phyloP scores from a whole-genome alignment of 2,329 filamentous ascomycete genomes.

The Sphaerulina vaccinii region DNA sequence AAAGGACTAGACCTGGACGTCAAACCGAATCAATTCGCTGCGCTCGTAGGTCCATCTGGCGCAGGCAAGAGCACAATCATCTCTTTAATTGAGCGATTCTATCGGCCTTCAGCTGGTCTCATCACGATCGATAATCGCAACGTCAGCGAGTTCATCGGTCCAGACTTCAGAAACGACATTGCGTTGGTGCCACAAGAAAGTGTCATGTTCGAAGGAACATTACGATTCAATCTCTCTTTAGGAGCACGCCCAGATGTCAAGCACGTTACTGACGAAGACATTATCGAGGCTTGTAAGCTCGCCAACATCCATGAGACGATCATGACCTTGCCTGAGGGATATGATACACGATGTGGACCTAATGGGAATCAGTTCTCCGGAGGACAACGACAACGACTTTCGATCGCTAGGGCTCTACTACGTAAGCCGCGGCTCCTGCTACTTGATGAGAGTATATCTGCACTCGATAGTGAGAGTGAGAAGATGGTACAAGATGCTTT shows the following conservation, averaged over 20 bases:
- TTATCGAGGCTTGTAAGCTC: constrained; percentile 64
- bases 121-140: constrained; percentile 55
- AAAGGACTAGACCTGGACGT: constrained; percentile 37
- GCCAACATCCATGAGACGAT: constrained; percentile 72
- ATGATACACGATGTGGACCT: constrained; percentile 55
- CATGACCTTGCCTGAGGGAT: constrained; percentile 60
- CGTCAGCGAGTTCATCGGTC: constrained; percentile 39
- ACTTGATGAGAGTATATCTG: constrained; percentile 46
- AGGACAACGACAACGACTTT: constrained; percentile 45
- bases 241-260: constrained; percentile 53
- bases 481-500: constrained; percentile 42
- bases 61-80: constrained; percentile 44
- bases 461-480: constrained; percentile 45
- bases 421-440: constrained; percentile 44
- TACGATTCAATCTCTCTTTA: constrained; percentile 42
- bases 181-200: constrained; percentile 50
- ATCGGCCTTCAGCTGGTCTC: constrained; percentile 62
- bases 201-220: constrained; percentile 48
- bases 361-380: constrained; percentile 45
- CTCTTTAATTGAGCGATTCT: constrained; percentile 48
- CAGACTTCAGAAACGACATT: constrained; percentile 44
- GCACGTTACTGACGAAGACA: constrained; percentile 58
- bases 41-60: constrained; percentile 44
- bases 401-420: constrained; percentile 46
- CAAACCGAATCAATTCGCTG: constrained; percentile 41